A percentile compares a stretch with the other conserved stretches of the same genome.
These are phyloP conservation scores for Arthrobotrys conoides DNA, from an alignment of 2,329 filamentous ascomycete genomes.

Conservation along the genomic window DNA sequence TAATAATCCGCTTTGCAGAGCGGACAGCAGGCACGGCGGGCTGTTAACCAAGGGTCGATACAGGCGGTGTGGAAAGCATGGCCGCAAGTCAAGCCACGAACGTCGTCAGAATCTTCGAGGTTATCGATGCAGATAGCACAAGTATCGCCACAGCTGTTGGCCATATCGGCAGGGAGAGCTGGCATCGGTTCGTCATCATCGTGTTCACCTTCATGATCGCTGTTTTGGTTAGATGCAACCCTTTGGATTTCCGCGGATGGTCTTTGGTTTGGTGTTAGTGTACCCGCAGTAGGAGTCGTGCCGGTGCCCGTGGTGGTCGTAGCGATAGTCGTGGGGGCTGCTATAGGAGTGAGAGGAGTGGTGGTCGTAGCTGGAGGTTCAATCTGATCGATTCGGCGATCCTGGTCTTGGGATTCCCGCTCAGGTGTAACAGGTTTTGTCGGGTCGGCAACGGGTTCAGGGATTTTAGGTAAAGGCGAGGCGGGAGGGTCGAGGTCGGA, in stretches of 20 bases:
- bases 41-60: constrained; percentile 96
- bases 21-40: constrained; percentile 92
- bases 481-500: constrained; percentile 46
- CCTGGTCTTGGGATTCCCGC: constrained; percentile 39
- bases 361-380: constrained; percentile 6
- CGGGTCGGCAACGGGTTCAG: constrained; percentile 53
- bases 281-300: not conserved
- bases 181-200: constrained; percentile 84
- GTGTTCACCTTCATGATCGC: constrained; percentile 79
- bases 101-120: constrained; percentile 94
- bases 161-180: constrained; percentile 83
- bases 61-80: constrained; percentile 98
- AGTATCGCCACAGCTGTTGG: constrained; percentile 86
- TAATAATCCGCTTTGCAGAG: constrained; percentile 99
- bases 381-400: constrained; percentile 18
- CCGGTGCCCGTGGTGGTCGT: not conserved
- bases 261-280: constrained; percentile 9
- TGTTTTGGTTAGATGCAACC: constrained; percentile 61
- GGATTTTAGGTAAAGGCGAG: constrained; percentile 54
- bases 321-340: not conserved
- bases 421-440: constrained; percentile 44
- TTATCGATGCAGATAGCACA: constrained; percentile 97
- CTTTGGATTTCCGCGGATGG: constrained; percentile 43
- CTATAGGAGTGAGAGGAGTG: not conserved
- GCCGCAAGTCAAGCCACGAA: constrained; percentile 93